Base-by-base conservation (phyloP, 352 stramenopile genomes). In the Pythium graminicola region DNA sequence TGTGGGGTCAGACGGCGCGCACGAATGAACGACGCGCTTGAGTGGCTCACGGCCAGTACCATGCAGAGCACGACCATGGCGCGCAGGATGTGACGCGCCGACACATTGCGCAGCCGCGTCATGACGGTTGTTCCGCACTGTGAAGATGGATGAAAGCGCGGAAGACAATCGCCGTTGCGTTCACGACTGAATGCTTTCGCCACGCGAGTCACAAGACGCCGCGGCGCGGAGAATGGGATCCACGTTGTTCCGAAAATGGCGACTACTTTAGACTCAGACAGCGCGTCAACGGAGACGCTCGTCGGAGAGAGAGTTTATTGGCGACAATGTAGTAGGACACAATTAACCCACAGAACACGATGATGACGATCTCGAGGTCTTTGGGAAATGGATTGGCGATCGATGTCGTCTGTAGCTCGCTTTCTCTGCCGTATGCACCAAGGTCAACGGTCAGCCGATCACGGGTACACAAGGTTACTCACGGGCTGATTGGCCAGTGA, bases 21-120 rank as follows among this genome's bases (percentile, higher is more conserved):
- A 10, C 57, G 57, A 20, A 65, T 65, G 32, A 65, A 65, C 36
- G 50, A 60, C 26, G 57, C 57, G 29, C 28, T 36, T 2, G 44
- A 57, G 1, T 3, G 22, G 31, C 17, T 39, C 2, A 52, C 24
- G 29, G 46, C 24, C 16, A 17, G 41, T 5, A 57, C 27, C 8
- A 45, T 9, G 42, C 54, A 36, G 2, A 64, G 40, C 42, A 58
- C 16, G 42, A 59, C 35, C 32, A 28, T 22, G 19, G 57, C 31
- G 17, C 42, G 55, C 31, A 50, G 16, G 22, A 57, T 6, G 40
- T 48, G 55, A n/a, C 26, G 52, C n/a, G 41, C 22, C 3, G 47
- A 20, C 23, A 10, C 17, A 6, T 19, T 28, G 4, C 19, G 24
- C n/a, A 52, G 27, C 39, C n/a, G n/a, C 17, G 50, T 32, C 50